Evolutionary conservation across 2,329 filamentous ascomycete genomes (phyloP).

Genomic region (Sclerotinia glacialis): DNA sequence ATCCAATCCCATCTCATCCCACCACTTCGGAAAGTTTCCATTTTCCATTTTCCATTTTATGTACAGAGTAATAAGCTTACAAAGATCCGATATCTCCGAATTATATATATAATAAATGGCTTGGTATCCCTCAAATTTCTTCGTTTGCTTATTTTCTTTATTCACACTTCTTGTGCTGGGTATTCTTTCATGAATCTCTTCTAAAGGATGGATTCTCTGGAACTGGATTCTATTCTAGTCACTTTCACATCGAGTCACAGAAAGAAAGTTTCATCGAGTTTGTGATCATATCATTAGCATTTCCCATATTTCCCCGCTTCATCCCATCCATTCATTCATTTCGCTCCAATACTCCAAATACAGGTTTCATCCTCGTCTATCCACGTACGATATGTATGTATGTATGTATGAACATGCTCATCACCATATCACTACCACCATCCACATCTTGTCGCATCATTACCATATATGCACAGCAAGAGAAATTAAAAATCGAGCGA

Average conservation of each 20-base stretch:
- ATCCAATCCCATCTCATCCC: no score
- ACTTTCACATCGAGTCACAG: background rate
- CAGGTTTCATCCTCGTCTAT: slow-evolving; percentile 4
- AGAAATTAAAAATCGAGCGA: slow-evolving; percentile 1
- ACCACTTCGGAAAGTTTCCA: background rate
- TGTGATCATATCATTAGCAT: slow-evolving; percentile 20
- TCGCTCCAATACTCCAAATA: slow-evolving; percentile 17
- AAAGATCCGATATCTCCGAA: background rate
- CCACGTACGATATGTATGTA: slow-evolving; percentile 20
- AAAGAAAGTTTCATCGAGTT: background rate
- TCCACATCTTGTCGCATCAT: background rate
- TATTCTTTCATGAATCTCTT: background rate
- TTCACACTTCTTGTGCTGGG: background rate
- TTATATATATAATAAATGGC: background rate
- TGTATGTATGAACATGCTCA: slow-evolving; percentile 12
- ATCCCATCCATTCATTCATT: slow-evolving; percentile 13
- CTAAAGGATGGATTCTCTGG: background rate
- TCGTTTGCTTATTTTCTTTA: background rate
- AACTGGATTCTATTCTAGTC: background rate
- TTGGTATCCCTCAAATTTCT: background rate
- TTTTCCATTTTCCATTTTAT: background rate
- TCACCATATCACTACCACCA: background rate
- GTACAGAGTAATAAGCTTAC: no score
- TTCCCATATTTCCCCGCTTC: slow-evolving; percentile 7
- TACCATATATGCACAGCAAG: slow-evolving; percentile 13